These are phyloP conservation scores for Neonectria faginata DNA, from an alignment of 2,329 filamentous ascomycete genomes.

Conservation along the genomic window DNA sequence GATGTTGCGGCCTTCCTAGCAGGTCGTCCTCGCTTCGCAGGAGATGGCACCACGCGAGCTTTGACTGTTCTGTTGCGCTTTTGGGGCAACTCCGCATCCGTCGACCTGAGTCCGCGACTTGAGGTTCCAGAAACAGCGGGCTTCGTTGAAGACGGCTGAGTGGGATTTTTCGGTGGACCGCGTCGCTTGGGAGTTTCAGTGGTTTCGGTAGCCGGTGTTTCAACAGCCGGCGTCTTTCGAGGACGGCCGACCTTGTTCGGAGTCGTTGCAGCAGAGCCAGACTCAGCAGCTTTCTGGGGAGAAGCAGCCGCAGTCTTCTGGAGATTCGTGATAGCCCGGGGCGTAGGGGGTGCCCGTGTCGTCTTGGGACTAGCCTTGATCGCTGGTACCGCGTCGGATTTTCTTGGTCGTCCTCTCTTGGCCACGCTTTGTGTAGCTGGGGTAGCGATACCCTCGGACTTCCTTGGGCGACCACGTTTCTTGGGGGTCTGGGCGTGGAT, in stretches of 20 bases:
- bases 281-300: constrained; percentile 31
- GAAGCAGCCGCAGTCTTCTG: constrained; percentile 23
- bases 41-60: constrained; percentile 35
- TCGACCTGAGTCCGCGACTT: constrained; percentile 4
- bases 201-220: constrained; percentile 20
- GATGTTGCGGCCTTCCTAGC: constrained; percentile 28
- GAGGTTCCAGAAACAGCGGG: constrained; percentile 18
- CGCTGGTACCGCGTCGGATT: constrained; percentile 32
- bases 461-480: constrained; percentile 42
- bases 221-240: constrained; percentile 8
- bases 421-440: constrained; percentile 26
- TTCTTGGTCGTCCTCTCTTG: constrained; percentile 42
- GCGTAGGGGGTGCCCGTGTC: constrained; percentile 20
- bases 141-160: constrained; percentile 21
- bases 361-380: constrained; percentile 24
- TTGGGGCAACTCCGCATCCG: constrained; percentile 12
- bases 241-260: constrained; percentile 13
- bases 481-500: constrained; percentile 32
- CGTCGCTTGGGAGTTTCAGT: constrained; percentile 39
- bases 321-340: constrained; percentile 31
- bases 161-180: constrained; percentile 39
- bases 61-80: constrained; percentile 27
- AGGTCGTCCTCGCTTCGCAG: constrained; percentile 37
- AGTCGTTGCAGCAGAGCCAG: constrained; percentile 11
- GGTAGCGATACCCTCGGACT: constrained; percentile 37